Conservation (phyloP, 345 rosid genomes). For the Gossypium turneri region DNA sequence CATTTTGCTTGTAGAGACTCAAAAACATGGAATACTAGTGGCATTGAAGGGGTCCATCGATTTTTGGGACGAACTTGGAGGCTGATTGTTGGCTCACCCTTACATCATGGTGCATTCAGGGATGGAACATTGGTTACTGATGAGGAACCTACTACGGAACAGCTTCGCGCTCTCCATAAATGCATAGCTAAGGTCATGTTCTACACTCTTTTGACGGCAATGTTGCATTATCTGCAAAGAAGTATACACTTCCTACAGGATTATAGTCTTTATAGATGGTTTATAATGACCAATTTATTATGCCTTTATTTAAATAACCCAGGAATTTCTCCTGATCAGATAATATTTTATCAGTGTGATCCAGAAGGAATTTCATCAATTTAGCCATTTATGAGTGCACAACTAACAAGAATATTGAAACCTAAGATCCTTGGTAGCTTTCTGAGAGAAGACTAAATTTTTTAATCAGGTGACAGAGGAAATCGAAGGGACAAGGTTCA, state of each 20-base stretch:
- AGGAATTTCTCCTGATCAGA: not conserved
- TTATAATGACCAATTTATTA: not conserved
- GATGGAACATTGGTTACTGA: constrained; percentile 58
- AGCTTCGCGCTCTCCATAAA: constrained; percentile 66
- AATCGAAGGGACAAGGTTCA: constrained; percentile 83
- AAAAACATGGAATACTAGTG: constrained; percentile 93
- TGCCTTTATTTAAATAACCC: not conserved
- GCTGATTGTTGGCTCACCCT: constrained; percentile 67
- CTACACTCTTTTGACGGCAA: not conserved
- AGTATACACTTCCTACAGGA: not conserved
- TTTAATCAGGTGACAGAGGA: constrained; percentile 73
- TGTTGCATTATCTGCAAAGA: not conserved
- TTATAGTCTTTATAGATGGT: not conserved
- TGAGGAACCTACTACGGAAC: constrained; percentile 65
- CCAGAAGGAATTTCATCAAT: not conserved
- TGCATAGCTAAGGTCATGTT: constrained; percentile 79
- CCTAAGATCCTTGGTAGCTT: not conserved
- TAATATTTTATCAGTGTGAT: not conserved
- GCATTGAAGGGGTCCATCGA: constrained; percentile 91
- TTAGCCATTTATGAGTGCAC: not conserved
- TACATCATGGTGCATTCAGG: constrained; percentile 48
- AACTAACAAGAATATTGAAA: not conserved
- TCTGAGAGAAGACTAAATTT: constrained; percentile 7
- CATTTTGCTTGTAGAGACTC: constrained; percentile 59
- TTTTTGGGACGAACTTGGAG: constrained; percentile 91